Evolutionary conservation across 73 alveolate species (phyloP).

Genomic region (Paramecium octaurelia): DNA sequence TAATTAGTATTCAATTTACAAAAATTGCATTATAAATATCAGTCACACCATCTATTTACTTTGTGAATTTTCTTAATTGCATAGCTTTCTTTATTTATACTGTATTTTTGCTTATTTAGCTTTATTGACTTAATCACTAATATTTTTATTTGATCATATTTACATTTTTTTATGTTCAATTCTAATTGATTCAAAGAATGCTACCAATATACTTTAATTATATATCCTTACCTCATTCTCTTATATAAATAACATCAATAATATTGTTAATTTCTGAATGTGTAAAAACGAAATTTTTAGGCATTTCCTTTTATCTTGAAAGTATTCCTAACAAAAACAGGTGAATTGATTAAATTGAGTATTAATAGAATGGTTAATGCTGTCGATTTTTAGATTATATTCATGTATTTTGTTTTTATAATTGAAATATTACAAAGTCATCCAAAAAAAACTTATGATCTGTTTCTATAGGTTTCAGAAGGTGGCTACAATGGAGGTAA

Average conservation of each 20-base stretch:
- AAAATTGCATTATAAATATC: background rate
- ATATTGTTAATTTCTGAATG: background rate
- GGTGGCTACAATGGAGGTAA: background rate
- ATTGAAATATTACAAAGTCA: background rate
- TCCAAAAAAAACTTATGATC: conserved; percentile 12
- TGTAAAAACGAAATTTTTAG: background rate
- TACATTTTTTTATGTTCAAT: too few relatives aligned
- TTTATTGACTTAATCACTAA: background rate
- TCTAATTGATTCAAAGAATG: too few relatives aligned
- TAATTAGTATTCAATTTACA: background rate
- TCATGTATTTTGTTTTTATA: background rate
- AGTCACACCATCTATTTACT: background rate
- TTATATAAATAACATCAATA: background rate
- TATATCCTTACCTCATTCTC: background rate
- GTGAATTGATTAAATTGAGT: too few relatives aligned
- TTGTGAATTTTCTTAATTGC: background rate
- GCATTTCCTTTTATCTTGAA: background rate
- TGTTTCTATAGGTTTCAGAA: background rate
- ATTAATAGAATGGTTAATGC: background rate
- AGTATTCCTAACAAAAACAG: background rate
- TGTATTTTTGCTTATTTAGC: too few relatives aligned
- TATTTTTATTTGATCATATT: too few relatives aligned
- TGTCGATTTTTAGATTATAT: background rate
- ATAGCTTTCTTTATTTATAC: background rate
- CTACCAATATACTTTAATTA: too few relatives aligned